Evolutionary conservation across 139 green algal species (phyloP), one percentile per base, ranked within the genome.

Genomic region (Asterochloris sp.): DNA sequence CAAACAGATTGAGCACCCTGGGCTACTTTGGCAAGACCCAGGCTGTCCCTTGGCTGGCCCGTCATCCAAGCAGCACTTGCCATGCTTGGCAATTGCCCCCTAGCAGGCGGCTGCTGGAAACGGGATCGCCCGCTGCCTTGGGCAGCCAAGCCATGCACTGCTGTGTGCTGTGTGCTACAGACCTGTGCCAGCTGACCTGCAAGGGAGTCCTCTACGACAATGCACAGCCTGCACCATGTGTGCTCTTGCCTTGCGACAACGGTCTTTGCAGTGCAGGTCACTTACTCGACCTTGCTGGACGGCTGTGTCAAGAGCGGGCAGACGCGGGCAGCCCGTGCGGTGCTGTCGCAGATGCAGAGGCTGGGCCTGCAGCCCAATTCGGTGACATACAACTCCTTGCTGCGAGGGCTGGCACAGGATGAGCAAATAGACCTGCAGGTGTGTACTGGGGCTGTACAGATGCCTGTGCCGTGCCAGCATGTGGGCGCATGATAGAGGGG

Each of bases 181-280:
- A n/a, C n/a, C n/a, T n/a, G n/a, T 54, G 38, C 38, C 38, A 54
- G 38, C 38, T 54, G 38, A 54, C 38, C 38, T 54, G 38, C 38
- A 54, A 54, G 38, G 6, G 38, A 54, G 4, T 10, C 6, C 6
- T 54, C 6, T 54, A 6, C 6, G 38, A 54, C 4, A 2, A 54
- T 54, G 38, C 38, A 6, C 38, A 54, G 38, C 38, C 38, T 54
- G 38, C 38, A 54, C 38, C 38, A 54, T 54, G 38, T 54, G 38
- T 54, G 38, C 38, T 71, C 21, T 10, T 71, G 66, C 66, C 66
- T 88, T 79, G 89, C 88, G 28, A 74, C 92, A 12, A 85, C 91
- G 73, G 47, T 88, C n/a, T 85, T 83, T 17, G 84, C 89, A 28
- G 81, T 89, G 76, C 87, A 88, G 74, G 68, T 91, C 26, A 91